These are phyloP conservation scores for Colletotrichum liriopes DNA, from an alignment of 2,329 filamentous ascomycete species.

Conservation along the genomic window DNA sequence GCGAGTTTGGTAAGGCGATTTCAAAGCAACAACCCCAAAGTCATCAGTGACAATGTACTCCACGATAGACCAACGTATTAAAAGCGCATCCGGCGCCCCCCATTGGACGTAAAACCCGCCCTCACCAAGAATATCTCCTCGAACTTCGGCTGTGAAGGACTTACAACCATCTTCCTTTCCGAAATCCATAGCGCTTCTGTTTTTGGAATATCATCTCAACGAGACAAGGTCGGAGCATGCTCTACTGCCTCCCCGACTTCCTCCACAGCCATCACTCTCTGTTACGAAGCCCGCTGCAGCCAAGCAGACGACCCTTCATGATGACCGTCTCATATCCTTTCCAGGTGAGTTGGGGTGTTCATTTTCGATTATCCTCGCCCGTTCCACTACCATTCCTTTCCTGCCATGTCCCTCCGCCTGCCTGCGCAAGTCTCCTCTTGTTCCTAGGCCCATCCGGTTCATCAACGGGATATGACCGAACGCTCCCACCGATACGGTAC, in stretches of 20 bases:
- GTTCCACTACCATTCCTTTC: slow-evolving; percentile 1
- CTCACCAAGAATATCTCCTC: background rate
- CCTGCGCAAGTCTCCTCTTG: background rate
- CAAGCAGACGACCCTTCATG: slow-evolving; percentile 38
- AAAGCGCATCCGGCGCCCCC: slow-evolving; percentile 30
- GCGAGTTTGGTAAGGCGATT: slow-evolving; percentile 47
- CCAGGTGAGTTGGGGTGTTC: slow-evolving; percentile 43
- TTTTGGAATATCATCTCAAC: slow-evolving; percentile 8
- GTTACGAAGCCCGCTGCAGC: slow-evolving; percentile 30
- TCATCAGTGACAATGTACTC: slow-evolving; percentile 38
- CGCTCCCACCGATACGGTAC: background rate
- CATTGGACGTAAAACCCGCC: background rate
- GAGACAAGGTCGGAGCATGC: slow-evolving; percentile 33
- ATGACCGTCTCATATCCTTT: slow-evolving; percentile 48
- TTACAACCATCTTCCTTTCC: slow-evolving; percentile 8
- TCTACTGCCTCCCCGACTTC: slow-evolving; percentile 41
- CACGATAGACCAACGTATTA: slow-evolving; percentile 31
- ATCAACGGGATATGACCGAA: background rate
- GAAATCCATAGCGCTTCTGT: slow-evolving; percentile 1
- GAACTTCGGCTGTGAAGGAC: slow-evolving; percentile 1
- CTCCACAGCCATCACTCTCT: slow-evolving; percentile 42
- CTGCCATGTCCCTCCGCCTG: background rate
- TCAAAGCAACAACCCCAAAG: slow-evolving; percentile 55
- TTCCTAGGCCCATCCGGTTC: background rate
- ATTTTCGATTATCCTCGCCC: slow-evolving; percentile 8